Percentiles rank a stretch among this genome's conserved stretches.
Evolutionary conservation across 345 rosid species (phyloP).

Genomic region (Boechera retrofracta): DNA sequence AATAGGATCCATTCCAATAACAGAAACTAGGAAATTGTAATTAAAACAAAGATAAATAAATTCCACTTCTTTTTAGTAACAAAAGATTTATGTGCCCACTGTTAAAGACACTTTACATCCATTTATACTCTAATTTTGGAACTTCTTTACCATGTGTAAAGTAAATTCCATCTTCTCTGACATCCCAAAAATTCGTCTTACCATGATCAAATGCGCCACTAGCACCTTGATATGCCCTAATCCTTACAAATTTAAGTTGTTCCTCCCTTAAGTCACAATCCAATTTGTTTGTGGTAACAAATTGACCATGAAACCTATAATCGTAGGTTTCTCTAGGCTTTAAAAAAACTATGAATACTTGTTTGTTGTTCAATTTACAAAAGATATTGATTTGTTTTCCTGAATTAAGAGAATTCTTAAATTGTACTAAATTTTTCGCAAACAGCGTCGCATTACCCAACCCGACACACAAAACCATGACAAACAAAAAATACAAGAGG

Average conservation of each 20-base stretch:
- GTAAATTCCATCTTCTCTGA: constrained; percentile 25
- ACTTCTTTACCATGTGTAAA: constrained; percentile 13
- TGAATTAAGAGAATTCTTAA: neutral
- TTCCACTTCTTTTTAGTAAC: neutral
- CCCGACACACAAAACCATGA: neutral
- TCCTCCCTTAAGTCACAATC: neutral
- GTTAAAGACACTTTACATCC: neutral
- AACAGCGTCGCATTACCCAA: neutral
- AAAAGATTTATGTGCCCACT: neutral
- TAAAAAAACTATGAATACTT: neutral
- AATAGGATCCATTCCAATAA: neutral
- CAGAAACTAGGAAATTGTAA: neutral
- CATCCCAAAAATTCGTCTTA: constrained; percentile 19
- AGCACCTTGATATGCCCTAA: constrained; percentile 1
- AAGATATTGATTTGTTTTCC: neutral
- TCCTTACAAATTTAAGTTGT: neutral
- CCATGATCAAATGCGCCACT: constrained; percentile 30
- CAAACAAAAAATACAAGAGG: neutral
- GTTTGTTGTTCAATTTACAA: neutral
- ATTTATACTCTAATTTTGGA: constrained; percentile 16
- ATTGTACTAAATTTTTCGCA: neutral
- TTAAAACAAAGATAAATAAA: neutral
- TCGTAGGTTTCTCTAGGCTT: neutral
- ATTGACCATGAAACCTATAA: constrained; percentile 3
- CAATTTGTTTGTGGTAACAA: neutral